phyloP scores from a whole-genome alignment of 192 early-diverging fungal genomes.

The Diversispora epigaea region DNA sequence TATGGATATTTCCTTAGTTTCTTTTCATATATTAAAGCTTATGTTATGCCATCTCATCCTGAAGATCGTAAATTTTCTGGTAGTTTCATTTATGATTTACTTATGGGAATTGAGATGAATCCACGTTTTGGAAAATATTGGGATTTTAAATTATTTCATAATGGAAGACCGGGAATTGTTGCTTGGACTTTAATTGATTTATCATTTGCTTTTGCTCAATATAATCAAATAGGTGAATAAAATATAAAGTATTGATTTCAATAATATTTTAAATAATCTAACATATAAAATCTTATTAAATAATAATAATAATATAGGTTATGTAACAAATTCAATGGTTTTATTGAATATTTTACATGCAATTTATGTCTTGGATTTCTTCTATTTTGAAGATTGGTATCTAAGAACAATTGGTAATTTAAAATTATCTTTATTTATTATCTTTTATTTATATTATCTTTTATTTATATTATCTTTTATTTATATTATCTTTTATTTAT shows the following conservation, averaged over 20 bases:
- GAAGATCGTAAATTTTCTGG: slow-evolving; percentile 78
- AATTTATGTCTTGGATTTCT: slow-evolving; percentile 78
- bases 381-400: slow-evolving; percentile 86
- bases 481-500: too few relatives aligned
- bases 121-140: slow-evolving; percentile 71
- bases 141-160: slow-evolving; percentile 85
- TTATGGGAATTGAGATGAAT: slow-evolving; percentile 85
- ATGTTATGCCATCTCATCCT: slow-evolving; percentile 68
- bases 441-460: too few relatives aligned
- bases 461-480: too few relatives aligned
- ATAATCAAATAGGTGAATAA: slow-evolving; percentile 58
- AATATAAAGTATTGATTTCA: neutral
- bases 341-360: slow-evolving; percentile 72
- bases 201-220: slow-evolving; percentile 77
- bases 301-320: slow-evolving; percentile 14
- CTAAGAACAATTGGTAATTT: slow-evolving; percentile 66
- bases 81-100: slow-evolving; percentile 70
- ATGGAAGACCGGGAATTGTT: slow-evolving; percentile 81
- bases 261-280: slow-evolving; percentile 26
- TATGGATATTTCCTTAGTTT: slow-evolving; percentile 77
- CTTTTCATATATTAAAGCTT: slow-evolving; percentile 71
- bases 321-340: slow-evolving; percentile 80
- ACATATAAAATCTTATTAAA: too few relatives aligned
- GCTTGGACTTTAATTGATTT: slow-evolving; percentile 81
- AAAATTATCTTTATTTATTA: neutral